Evolutionary conservation across 2,329 filamentous ascomycete genomes (phyloP).

Genomic region (Coniochaeta sp.): DNA sequence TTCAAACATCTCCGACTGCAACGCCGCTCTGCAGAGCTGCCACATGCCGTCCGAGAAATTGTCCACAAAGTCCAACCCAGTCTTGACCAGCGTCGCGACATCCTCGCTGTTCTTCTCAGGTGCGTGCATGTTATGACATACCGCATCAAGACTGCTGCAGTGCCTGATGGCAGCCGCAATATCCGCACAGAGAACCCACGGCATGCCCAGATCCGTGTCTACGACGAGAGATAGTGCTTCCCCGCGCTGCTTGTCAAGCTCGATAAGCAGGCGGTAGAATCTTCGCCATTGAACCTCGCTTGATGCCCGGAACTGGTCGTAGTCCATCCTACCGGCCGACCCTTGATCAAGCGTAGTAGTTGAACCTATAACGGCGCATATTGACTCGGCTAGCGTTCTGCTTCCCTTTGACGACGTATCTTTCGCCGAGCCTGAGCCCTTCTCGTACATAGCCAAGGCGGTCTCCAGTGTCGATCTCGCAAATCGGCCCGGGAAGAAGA

Average conservation of each 20-base stretch:
- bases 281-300: constrained; percentile 81
- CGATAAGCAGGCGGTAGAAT: constrained; percentile 78
- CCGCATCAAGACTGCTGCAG: constrained; percentile 69
- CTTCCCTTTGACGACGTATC: constrained; percentile 33
- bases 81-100: constrained; percentile 56
- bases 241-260: constrained; percentile 77
- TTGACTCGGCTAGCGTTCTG: constrained; percentile 63
- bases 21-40: constrained; percentile 57
- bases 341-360: constrained; percentile 58
- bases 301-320: constrained; percentile 64
- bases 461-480: constrained; percentile 74
- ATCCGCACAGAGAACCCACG: constrained; percentile 82
- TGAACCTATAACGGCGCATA: constrained; percentile 64
- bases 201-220: constrained; percentile 61
- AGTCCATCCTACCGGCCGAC: constrained; percentile 61
- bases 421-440: constrained; percentile 41
- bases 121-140: constrained; percentile 58
- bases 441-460: constrained; percentile 73
- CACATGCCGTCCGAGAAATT: constrained; percentile 62
- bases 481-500: constrained; percentile 79
- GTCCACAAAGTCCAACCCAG: constrained; percentile 63
- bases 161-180: constrained; percentile 70
- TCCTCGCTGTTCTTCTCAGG: constrained; percentile 46
- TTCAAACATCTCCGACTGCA: constrained; percentile 68
- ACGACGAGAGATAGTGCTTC: constrained; percentile 74